These are phyloP conservation scores for Boechera retrofracta DNA, from an alignment of 345 rosid genomes.

Conservation along the genomic window DNA sequence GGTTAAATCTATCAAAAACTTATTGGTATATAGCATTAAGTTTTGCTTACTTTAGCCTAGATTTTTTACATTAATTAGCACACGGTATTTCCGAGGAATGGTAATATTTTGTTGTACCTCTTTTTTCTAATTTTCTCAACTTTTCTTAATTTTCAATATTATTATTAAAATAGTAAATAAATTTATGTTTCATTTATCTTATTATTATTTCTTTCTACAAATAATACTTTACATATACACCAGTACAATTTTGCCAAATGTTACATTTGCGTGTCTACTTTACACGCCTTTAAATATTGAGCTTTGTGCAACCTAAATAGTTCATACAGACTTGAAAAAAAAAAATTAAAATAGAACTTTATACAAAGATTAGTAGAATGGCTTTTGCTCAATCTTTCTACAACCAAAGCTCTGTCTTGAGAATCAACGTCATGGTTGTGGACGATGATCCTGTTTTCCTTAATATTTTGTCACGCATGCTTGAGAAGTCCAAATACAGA, in stretches of 20 bases:
- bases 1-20: not conserved
- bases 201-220: constrained; percentile 37
- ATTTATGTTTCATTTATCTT: constrained; percentile 13
- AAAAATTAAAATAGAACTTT: not conserved
- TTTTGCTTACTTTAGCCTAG: constrained; percentile 31
- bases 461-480: constrained; percentile 57
- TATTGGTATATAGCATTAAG: constrained; percentile 31
- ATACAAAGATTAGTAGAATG: constrained; percentile 35
- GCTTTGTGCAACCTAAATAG: constrained; percentile 22
- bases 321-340: constrained; percentile 12
- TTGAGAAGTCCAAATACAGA: constrained; percentile 47
- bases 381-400: constrained; percentile 31
- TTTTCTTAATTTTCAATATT: constrained; percentile 23
- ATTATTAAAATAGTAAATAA: constrained; percentile 25
- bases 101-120: constrained; percentile 26
- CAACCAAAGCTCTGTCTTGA: constrained; percentile 37
- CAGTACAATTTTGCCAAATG: constrained; percentile 40
- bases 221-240: constrained; percentile 17
- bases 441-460: constrained; percentile 69
- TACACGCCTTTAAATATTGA: constrained; percentile 31
- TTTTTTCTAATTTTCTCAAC: constrained; percentile 21
- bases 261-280: constrained; percentile 32
- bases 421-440: constrained; percentile 57
- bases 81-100: constrained; percentile 22
- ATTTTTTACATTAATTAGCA: constrained; percentile 38